These are phyloP conservation scores for Teratosphaeriaceae sp. DNA, from an alignment of 2,329 filamentous ascomycete genomes.

Conservation along the genomic window DNA sequence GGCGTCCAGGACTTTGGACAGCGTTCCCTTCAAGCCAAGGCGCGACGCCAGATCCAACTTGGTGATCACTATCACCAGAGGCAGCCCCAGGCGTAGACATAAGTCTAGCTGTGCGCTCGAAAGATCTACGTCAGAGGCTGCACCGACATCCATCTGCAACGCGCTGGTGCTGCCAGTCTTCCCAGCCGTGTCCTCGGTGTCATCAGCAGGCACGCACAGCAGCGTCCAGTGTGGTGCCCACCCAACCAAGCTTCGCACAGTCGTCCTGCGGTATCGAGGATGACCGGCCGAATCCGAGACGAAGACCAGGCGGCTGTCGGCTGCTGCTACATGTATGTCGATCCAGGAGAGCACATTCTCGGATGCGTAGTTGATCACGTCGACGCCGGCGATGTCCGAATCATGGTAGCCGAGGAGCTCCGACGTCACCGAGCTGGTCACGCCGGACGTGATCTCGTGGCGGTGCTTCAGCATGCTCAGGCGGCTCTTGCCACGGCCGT, in stretches of 20 bases:
- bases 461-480: conserved; percentile 84
- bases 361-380: conserved; percentile 75
- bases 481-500: conserved; percentile 83
- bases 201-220: conserved; percentile 78
- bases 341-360: conserved; percentile 88
- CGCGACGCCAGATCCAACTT: conserved; percentile 85
- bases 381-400: conserved; percentile 17
- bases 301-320: conserved; percentile 71
- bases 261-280: conserved; percentile 81
- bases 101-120: conserved; percentile 76
- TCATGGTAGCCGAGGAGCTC: conserved; percentile 77
- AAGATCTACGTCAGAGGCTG: conserved; percentile 60
- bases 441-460: conserved; percentile 84
- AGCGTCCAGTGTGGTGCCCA: conserved; percentile 95
- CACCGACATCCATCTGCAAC: conserved; percentile 46
- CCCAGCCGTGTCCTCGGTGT: conserved; percentile 46
- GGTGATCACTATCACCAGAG: conserved; percentile 76
- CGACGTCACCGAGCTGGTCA: conserved; percentile 91
- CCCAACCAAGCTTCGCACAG: conserved; percentile 80
- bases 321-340: conserved; percentile 78
- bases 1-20: conserved; percentile 67
- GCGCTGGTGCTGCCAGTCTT: conserved; percentile 42
- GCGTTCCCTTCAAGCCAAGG: conserved; percentile 58
- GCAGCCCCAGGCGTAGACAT: conserved; percentile 72
- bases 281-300: conserved; percentile 90